Evolutionary conservation across 352 stramenopile species (phyloP), one percentile per base, ranked within the genome.

Genomic region (Elongisporangium undulatum): DNA sequence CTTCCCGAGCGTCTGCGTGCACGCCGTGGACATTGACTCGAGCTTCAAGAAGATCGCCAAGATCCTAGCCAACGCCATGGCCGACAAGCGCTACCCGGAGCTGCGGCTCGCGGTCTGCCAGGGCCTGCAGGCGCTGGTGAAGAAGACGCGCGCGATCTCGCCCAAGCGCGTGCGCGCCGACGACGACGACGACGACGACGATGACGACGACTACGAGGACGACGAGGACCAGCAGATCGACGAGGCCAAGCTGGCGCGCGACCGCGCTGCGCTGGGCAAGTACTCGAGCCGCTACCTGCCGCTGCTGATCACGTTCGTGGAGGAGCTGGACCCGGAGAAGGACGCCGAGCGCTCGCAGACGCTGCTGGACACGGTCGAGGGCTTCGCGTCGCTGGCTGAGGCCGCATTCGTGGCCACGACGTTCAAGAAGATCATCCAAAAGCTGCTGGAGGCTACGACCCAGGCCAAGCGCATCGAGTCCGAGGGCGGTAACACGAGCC

Each of bases 361-460:
- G 38, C 63, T 95, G 24, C 63, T 93, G 53, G 84, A 93, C 68
- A 95, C 86, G 51, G 74, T 95, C 39, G 81, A 89, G 52, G 83
- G 78, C 38, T 96, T 95, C 63, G 86, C 86, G 12, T 85, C 74
- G 52, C 72, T 95, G 16, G 85, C 82, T 29, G 85, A 94, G 51
- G 58, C 69, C 8, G 57, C 77, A 8, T 74, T 94, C 12, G 79
- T 95, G 17, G 63, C 71, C 41, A 79, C 71, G 34, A 82, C 82
- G 41, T 96, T 95, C 71, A 90, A 91, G 56, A 92, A 91, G 72
- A 88, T 92, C 65, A 90, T 96, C 77, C 86, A 96, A 67, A 90
- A 92, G 68, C 69, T 96, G 38, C 68, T 96, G 10, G 80, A 95
- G 58, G 73, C 82, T n/a, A 91, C 87, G 17, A 93, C 85, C 8